Conservation (phyloP, 1,284 basidiomycete genomes). For the Cutaneotrichosporon mucoides region DNA sequence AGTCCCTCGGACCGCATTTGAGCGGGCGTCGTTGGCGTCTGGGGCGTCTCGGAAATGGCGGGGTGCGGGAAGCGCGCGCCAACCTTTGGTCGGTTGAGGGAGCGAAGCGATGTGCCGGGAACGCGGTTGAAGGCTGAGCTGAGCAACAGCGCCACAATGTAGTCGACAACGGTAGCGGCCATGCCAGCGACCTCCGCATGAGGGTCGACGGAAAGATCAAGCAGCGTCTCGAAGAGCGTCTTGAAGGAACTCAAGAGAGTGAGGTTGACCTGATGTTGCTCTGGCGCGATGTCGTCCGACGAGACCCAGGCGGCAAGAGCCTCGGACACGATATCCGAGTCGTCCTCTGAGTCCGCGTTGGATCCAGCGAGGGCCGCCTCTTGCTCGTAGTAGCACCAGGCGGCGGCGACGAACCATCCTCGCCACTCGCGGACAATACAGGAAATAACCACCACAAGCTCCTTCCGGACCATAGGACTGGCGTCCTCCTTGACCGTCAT, state of each 20-base stretch:
- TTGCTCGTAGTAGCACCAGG: constrained; percentile 88
- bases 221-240: constrained; percentile 82
- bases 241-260: constrained; percentile 84
- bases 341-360: constrained; percentile 51
- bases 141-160: constrained; percentile 80
- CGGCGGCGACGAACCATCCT: constrained; percentile 91
- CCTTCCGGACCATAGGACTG: constrained; percentile 93
- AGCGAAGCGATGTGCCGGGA: constrained; percentile 60
- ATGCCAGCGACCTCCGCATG: constrained; percentile 87
- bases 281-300: constrained; percentile 51
- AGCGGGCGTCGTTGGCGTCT: neutral
- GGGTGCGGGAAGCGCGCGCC: constrained; percentile 11
- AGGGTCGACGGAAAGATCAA: constrained; percentile 89
- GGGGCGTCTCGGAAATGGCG: neutral
- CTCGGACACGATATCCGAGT: constrained; percentile 54
- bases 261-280: constrained; percentile 72
- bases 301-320: constrained; percentile 76
- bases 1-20: neutral
- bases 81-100: constrained; percentile 31
- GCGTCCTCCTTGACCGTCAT: constrained; percentile 84
- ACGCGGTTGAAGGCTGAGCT: constrained; percentile 79
- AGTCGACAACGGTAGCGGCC: constrained; percentile 88
- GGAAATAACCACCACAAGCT: constrained; percentile 84
- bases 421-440: constrained; percentile 94
- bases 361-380: constrained; percentile 53